phyloP scores from a whole-genome alignment of 2,329 filamentous ascomycete species.

The Xylaria sp. region DNA sequence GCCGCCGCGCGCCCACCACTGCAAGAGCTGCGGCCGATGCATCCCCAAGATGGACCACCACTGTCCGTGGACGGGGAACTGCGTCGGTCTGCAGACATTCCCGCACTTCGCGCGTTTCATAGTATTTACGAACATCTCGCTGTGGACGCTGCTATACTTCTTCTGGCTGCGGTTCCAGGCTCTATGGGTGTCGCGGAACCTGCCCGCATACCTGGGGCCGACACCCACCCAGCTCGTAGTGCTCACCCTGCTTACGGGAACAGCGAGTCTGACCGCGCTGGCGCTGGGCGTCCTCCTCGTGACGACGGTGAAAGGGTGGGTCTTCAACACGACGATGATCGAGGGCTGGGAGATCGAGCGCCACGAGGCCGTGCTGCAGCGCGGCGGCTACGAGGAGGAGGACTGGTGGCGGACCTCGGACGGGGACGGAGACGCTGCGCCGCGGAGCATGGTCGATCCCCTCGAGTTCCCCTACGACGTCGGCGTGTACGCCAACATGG shows the following conservation, averaged over 20 bases:
- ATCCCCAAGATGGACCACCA: conserved; percentile 88
- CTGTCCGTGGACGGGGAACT: conserved; percentile 86
- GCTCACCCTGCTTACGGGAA: conserved; percentile 68
- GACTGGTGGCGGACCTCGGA: conserved; percentile 51
- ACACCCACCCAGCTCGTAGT: conserved; percentile 66
- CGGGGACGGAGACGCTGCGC: conserved; percentile 50
- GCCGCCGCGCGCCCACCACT: conserved; percentile 83
- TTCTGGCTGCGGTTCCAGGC: conserved; percentile 67
- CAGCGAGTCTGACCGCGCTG: conserved; percentile 68
- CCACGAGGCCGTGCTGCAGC: conserved; percentile 66
- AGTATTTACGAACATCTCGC: conserved; percentile 71
- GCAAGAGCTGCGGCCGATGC: conserved; percentile 77
- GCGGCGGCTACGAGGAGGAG: conserved; percentile 52
- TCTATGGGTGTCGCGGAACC: conserved; percentile 71
- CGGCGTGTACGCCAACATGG: conserved; percentile 77
- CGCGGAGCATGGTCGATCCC: conserved; percentile 62
- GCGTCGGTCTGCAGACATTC: conserved; percentile 82
- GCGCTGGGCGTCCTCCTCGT: conserved; percentile 72
- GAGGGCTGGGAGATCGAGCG: conserved; percentile 79
- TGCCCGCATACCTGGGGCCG: conserved; percentile 81
- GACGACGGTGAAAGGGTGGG: conserved; percentile 69
- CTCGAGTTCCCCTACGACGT: conserved; percentile 87
- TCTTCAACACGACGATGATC: conserved; percentile 80
- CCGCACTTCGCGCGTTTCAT: conserved; percentile 86
- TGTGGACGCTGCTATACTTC: conserved; percentile 69